phyloP scores from a whole-genome alignment of 1,284 basidiomycete species.

The Lentinula novae-zelandiae region DNA sequence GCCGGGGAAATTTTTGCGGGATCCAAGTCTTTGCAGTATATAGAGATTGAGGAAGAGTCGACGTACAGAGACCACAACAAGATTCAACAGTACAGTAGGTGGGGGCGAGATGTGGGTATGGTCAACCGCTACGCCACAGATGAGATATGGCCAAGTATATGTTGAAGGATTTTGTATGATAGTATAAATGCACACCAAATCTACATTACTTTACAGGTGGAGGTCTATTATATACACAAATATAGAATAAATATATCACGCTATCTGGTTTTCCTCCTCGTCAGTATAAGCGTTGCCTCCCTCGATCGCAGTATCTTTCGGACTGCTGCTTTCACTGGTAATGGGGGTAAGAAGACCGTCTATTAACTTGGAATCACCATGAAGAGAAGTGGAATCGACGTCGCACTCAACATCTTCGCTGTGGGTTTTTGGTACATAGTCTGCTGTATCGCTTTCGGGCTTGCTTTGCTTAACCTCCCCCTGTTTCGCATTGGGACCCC shows the following conservation, averaged over 20 bases:
- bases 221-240: not conserved
- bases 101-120: not conserved
- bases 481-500: slow-evolving; percentile 36
- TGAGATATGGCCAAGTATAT: not conserved
- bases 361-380: not conserved
- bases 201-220: not conserved
- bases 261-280: not conserved
- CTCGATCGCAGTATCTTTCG: not conserved
- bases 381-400: not conserved
- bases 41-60: not conserved
- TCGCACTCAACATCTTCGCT: not conserved
- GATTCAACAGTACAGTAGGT: not conserved
- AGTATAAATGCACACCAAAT: not conserved
- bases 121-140: not conserved
- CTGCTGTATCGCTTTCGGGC: not conserved
- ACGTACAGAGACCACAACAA: not conserved
- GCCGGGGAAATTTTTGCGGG: not conserved
- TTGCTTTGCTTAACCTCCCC: not conserved
- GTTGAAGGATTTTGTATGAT: not conserved
- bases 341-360: not conserved
- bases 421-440: not conserved
- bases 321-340: not conserved
- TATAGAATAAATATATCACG: not conserved
- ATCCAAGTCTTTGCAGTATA: not conserved
- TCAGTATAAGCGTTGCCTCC: not conserved